Conservation (phyloP, 768 basidiomycete species). For the Cubamyces sp. region DNA sequence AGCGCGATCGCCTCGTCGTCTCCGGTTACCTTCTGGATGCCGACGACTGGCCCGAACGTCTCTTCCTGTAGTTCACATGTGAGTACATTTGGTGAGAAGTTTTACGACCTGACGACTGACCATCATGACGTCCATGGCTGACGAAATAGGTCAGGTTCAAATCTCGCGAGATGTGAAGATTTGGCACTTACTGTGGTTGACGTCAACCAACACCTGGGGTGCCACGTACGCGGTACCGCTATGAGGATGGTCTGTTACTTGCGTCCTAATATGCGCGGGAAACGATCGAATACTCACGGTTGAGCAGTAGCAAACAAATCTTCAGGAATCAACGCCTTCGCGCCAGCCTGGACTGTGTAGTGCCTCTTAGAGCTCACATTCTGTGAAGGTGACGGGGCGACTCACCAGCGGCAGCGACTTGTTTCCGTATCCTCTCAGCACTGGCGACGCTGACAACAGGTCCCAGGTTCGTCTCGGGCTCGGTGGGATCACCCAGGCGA, state of each 20-base stretch:
- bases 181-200: slow-evolving; percentile 74
- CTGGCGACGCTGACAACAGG: slow-evolving; percentile 91
- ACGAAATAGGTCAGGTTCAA: background rate
- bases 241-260: background rate
- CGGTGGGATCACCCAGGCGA: slow-evolving; percentile 85
- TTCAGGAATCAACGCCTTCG: slow-evolving; percentile 73
- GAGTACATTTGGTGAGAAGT: background rate
- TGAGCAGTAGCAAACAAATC: slow-evolving; percentile 68
- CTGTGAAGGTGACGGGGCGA: background rate
- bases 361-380: background rate
- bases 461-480: slow-evolving; percentile 76
- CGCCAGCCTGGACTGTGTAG: slow-evolving; percentile 70
- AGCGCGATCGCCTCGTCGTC: slow-evolving; percentile 88
- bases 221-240: slow-evolving; percentile 88
- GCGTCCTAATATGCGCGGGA: background rate
- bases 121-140: slow-evolving; percentile 93
- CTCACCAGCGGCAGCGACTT: slow-evolving; percentile 82
- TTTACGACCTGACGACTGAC: slow-evolving; percentile 40
- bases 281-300: slow-evolving; percentile 49
- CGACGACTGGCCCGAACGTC: slow-evolving; percentile 92
- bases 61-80: slow-evolving; percentile 56
- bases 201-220: slow-evolving; percentile 89
- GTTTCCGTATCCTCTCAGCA: slow-evolving; percentile 83
- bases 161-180: slow-evolving; percentile 6
- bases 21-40: slow-evolving; percentile 86